These are phyloP conservation scores for Phytophthora cryptogea DNA, from an alignment of 352 stramenopile genomes.

Conservation along the genomic window DNA sequence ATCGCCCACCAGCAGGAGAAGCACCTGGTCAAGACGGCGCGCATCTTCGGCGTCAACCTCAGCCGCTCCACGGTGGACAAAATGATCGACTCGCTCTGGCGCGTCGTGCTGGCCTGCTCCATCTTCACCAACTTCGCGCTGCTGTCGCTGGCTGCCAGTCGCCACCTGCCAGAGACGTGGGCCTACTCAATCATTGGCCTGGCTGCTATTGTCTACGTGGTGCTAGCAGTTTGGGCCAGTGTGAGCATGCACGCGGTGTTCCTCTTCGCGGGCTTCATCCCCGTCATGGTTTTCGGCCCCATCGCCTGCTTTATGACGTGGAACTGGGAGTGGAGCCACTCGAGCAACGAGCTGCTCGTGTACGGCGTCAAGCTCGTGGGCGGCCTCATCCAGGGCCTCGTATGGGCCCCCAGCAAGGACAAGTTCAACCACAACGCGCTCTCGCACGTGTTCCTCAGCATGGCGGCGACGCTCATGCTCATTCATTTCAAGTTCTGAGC, in stretches of 20 bases:
- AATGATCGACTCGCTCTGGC: constrained; percentile 79
- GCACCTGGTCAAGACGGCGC: constrained; percentile 61
- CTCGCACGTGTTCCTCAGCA: constrained; percentile 83
- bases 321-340: constrained; percentile 80
- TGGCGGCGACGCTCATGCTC: constrained; percentile 85
- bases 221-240: constrained; percentile 76
- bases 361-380: constrained; percentile 80
- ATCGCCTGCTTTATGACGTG: constrained; percentile 77
- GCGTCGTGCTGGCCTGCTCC: constrained; percentile 79
- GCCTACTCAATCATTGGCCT: constrained; percentile 76
- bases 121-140: constrained; percentile 88
- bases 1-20: constrained; percentile 79
- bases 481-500: constrained; percentile 78
- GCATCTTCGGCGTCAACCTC: constrained; percentile 76
- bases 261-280: constrained; percentile 82
- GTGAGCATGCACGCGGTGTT: constrained; percentile 86
- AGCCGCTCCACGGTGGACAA: constrained; percentile 72
- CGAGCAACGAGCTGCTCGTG: constrained; percentile 82
- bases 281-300: constrained; percentile 81
- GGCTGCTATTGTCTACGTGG: constrained; percentile 68
- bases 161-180: constrained; percentile 76
- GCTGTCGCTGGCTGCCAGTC: constrained; percentile 73
- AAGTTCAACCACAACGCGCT: constrained; percentile 91
- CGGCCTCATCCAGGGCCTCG: constrained; percentile 80
- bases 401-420: constrained; percentile 80